phyloP scores from a whole-genome alignment of 352 stramenopile species.

The Phytopythium vexans region DNA sequence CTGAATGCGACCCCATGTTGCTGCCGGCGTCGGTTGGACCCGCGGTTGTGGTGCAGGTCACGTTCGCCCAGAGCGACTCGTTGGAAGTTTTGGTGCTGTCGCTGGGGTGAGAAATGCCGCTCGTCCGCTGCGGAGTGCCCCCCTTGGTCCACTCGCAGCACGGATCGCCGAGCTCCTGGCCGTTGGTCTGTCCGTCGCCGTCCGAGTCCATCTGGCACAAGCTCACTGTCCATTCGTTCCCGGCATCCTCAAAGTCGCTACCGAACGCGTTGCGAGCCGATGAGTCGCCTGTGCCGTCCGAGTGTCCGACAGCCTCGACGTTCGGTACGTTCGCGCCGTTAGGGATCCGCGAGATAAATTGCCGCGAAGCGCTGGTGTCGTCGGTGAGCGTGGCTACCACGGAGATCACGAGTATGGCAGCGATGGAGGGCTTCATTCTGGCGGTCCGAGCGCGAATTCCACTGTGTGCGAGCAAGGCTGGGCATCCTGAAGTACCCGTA shows the following conservation, averaged over 20 bases:
- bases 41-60: constrained; percentile 4
- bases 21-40: neutral
- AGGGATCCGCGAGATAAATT: constrained; percentile 27
- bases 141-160: constrained; percentile 21
- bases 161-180: constrained; percentile 52
- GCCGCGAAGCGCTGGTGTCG: constrained; percentile 3
- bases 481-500: neutral
- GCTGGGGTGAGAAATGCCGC: constrained; percentile 24
- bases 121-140: constrained; percentile 11
- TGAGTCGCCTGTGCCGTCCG: constrained; percentile 10
- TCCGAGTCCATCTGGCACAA: constrained; percentile 34
- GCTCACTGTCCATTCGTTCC: constrained; percentile 28
- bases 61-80: constrained; percentile 16
- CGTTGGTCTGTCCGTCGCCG: constrained; percentile 45
- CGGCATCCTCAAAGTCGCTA: constrained; percentile 24
- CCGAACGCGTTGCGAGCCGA: constrained; percentile 26
- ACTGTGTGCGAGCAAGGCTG: neutral
- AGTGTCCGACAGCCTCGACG: constrained; percentile 29
- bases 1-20: neutral
- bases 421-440: constrained; percentile 1
- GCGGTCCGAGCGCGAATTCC: too few species aligned
- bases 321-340: constrained; percentile 36
- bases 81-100: constrained; percentile 18
- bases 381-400: constrained; percentile 3
- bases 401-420: neutral